Base-by-base conservation (phyloP, 2,329 filamentous ascomycete species). In the Fusarium sp. region DNA sequence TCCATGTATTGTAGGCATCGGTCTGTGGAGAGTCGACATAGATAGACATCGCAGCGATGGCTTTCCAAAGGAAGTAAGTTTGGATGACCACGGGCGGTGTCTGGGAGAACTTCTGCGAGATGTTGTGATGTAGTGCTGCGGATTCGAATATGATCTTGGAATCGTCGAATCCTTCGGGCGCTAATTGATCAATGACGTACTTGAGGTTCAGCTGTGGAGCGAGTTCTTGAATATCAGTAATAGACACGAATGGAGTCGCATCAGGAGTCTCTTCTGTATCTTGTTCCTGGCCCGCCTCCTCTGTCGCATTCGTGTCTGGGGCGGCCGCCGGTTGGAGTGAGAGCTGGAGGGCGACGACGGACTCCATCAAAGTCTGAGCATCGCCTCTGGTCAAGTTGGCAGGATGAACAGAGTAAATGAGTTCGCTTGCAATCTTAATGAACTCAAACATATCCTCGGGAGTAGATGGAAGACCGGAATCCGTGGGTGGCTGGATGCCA, bases 61-160 rank as follows among this genome's bases (percentile, higher is more conserved):
- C 79, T 72, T 91, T 91, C 90, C 90, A 92, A 27, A 88, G 78
- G 66, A 93, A 84, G 75, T 90, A 93, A n/a, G 85, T 83, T 69
- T 90, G 86, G 5, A 93, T 77, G 0, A 88, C 85, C 39, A 89
- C 87, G 48, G 84, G 83, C 0, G 87, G 79, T 1, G 88, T 88
- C 5, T 85, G 80, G 4, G 84, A 79, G 25, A 94, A 74, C 41
- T 92, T 87, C 3, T 82, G 77, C 10, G 89, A 87, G 3, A 93
- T 77, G 12, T 87, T 86, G 56, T 87, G 84, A 74, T 92, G 82
- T 73, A 92, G 92, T 4, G 85, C 82, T 1, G 90, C 89, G 2
- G 89, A 88, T 25, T 84, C 83, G 33, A 92, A 29, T 80, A 10
- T 82, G 79, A 23, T 85, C 80, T 4, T 92, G 79, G 18, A 85